Base-by-base conservation (phyloP, 768 basidiomycete genomes). In the Lactarius deliciosus region DNA sequence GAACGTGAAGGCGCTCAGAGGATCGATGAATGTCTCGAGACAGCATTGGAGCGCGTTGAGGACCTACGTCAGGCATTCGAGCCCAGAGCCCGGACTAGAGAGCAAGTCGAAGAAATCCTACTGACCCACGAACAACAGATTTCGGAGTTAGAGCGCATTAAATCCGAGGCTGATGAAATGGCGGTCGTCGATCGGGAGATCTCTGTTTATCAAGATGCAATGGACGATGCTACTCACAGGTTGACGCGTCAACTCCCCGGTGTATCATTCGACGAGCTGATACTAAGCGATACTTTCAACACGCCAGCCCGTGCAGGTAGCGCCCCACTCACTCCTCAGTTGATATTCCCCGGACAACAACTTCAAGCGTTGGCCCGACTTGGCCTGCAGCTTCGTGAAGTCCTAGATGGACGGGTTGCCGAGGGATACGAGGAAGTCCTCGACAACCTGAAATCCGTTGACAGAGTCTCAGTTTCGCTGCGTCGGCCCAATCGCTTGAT, bases 161-260 rank as follows among this genome's bases (percentile, higher is more conserved):
- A 40, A 40, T 13, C 11, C 38, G 15, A 15, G 13, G 38, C 38
- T 5, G 15, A 13, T 40, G 4, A 5, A 5, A 15, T 38, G 13
- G 38, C 10, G 13, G 38, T 4, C 5, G 13, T 40, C 38, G 38
- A 40, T 3, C 34, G 62, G 57, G 10, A 53, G 20, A 40, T 61
- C 7, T 61, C 43, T 25, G 5, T 61, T 22, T 43, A 61, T 13
- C 64, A 65, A 28, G 57, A 65, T 3, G 36, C 20, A 1, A 56
- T 61, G 43, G 55, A 65, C 20, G 40, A 36, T 3, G 20, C 32
- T 18, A 65, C 64, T 9, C 36, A 60, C 25, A 1, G 16, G 11
- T 45, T 65, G 54, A 61, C 43, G 6, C 64, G 34, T 22, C 64
- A 36, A 10, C 64, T 65, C 13, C 64, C 64, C 5, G 43, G 43